These are phyloP conservation scores for Metschnikowia kofuensis DNA, from an alignment of 805 yeast genomes.

Conservation along the genomic window DNA sequence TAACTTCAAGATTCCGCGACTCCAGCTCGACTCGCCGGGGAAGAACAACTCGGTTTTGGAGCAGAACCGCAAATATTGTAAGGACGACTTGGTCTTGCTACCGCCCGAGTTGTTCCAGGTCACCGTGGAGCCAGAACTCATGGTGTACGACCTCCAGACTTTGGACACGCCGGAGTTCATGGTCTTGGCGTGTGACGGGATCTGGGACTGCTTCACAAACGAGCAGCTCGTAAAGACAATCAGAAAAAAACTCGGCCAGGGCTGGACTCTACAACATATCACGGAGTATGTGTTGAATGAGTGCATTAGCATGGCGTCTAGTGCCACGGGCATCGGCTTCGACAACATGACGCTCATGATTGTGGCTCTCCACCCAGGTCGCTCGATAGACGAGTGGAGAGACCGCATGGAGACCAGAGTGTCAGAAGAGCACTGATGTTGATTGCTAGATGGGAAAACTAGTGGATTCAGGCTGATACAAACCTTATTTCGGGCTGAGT, in stretches of 20 bases:
- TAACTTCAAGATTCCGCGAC: constrained; percentile 39
- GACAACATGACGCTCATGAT: constrained; percentile 81
- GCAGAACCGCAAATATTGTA: constrained; percentile 21
- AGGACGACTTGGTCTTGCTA: constrained; percentile 28
- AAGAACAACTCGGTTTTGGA: constrained; percentile 32
- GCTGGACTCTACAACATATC: constrained; percentile 57
- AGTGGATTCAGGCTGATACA: no score
- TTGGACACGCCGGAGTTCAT: constrained; percentile 30
- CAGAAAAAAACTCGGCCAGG: constrained; percentile 55
- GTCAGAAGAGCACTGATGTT: neutral
- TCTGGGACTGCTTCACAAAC: constrained; percentile 53
- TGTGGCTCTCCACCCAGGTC: constrained; percentile 53
- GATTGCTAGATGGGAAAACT: neutral
- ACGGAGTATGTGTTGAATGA: constrained; percentile 59
- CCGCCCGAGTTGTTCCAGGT: constrained; percentile 46
- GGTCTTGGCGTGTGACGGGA: constrained; percentile 45
- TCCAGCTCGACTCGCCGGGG: constrained; percentile 20
- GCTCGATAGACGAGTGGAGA: constrained; percentile 57
- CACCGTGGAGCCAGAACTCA: constrained; percentile 42
- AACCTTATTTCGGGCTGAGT: no score
- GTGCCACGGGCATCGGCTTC: constrained; percentile 74
- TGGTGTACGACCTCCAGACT: constrained; percentile 36
- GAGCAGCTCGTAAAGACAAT: constrained; percentile 51
- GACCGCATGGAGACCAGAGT: constrained; percentile 41
- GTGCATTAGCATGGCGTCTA: constrained; percentile 67